Conservation (phyloP, 2,329 filamentous ascomycete species). For the Exophiala alcalophila region DNA sequence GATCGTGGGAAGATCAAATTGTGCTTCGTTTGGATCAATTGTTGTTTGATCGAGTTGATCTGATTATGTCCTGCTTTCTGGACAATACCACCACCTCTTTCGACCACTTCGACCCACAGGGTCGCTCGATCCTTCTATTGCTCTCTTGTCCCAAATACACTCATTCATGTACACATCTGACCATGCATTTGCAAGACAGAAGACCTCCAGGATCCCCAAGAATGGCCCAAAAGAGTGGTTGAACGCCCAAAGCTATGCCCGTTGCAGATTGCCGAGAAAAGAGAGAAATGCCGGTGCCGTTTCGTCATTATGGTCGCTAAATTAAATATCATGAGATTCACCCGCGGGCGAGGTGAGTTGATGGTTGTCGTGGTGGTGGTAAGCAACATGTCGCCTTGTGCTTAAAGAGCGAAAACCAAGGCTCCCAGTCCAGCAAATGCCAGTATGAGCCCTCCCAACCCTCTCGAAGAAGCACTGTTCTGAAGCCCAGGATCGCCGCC, state of each 20-base stretch:
- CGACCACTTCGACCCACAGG: too few species aligned
- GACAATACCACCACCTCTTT: too few species aligned
- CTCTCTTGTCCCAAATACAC: not conserved
- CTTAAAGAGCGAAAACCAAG: constrained; percentile 19
- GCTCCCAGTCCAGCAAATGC: constrained; percentile 12
- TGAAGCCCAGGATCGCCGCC: constrained; percentile 40
- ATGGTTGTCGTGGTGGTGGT: too few species aligned
- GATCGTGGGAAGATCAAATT: too few species aligned
- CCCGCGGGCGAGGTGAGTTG: too few species aligned
- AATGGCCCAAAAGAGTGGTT: too few species aligned
- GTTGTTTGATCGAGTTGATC: constrained; percentile 1
- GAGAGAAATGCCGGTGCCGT: constrained; percentile 29
- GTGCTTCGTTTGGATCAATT: too few species aligned
- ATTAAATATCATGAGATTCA: too few species aligned
- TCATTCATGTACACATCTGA: constrained; percentile 17
- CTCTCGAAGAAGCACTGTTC: constrained; percentile 36
- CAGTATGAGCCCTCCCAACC: constrained; percentile 20
- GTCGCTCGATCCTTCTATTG: too few species aligned
- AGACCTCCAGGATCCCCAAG: too few species aligned
- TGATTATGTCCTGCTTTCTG: constrained; percentile 6
- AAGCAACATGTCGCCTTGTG: too few species aligned
- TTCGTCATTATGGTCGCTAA: constrained; percentile 24
- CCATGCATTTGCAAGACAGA: too few species aligned
- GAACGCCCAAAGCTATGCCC: constrained; percentile 26
- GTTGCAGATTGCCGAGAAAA: constrained; percentile 23